phyloP scores from a whole-genome alignment of 495 filamentous ascomycete species.

The Penicillium mononematosum region DNA sequence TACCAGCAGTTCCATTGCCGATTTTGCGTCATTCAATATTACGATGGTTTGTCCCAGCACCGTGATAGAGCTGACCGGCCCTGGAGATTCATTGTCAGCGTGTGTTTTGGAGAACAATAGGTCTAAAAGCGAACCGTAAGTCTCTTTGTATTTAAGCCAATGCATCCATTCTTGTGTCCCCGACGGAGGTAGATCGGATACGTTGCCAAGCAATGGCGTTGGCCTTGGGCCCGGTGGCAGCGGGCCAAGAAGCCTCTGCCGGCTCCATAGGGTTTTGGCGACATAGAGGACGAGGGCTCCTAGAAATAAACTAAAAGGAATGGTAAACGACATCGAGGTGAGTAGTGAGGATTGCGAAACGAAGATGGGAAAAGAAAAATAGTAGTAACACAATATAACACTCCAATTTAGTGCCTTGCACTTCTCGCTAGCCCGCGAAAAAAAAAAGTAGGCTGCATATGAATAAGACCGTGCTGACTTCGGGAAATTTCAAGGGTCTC shows the following conservation, averaged over 20 bases:
- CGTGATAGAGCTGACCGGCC: slow-evolving; percentile 45
- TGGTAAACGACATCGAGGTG: not conserved
- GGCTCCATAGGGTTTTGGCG: not conserved
- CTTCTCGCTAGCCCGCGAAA: too few relatives aligned
- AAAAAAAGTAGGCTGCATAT: too few relatives aligned
- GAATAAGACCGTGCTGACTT: too few relatives aligned
- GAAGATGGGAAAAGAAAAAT: not conserved
- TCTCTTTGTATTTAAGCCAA: too few relatives aligned
- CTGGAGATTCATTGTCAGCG: slow-evolving; percentile 10
- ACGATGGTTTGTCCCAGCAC: slow-evolving; percentile 48
- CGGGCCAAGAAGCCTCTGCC: not conserved
- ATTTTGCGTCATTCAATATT: slow-evolving; percentile 42
- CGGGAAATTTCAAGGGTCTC: too few relatives aligned
- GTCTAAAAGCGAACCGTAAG: too few relatives aligned
- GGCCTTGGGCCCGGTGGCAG: slow-evolving; percentile 18
- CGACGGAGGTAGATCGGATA: too few relatives aligned
- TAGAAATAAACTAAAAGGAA: not conserved
- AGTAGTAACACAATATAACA: not conserved
- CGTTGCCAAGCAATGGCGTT: too few relatives aligned
- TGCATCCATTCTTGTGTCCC: too few relatives aligned
- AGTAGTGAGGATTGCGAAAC: too few relatives aligned
- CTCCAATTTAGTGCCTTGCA: too few relatives aligned
- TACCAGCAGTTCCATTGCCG: slow-evolving; percentile 43
- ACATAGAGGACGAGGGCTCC: not conserved
- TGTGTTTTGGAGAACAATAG: too few relatives aligned